A percentile compares a stretch with the other conserved stretches of the same genome.
phyloP scores from a whole-genome alignment of 257 asterid genomes.

The Cynanchum wilfordii region DNA sequence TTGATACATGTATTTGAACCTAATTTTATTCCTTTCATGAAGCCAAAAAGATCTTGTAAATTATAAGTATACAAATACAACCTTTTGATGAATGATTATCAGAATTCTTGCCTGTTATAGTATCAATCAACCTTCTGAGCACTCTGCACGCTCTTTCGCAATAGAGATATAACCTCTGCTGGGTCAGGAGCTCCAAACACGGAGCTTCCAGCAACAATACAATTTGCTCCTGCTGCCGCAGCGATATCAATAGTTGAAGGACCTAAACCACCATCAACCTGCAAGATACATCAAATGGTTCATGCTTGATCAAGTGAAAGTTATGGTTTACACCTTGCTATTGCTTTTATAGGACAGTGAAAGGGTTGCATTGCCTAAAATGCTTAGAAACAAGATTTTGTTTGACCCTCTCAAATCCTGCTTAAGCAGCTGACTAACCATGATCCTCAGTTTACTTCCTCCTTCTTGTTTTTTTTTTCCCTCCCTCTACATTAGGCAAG shows the following conservation, averaged over 20 bases:
- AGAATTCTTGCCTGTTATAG: not conserved
- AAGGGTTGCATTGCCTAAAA: not conserved
- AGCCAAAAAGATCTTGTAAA: not conserved
- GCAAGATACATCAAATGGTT: slow-evolving; percentile 11
- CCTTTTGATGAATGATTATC: not conserved
- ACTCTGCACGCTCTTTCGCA: slow-evolving; percentile 49
- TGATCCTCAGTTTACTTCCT: not conserved
- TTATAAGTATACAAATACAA: not conserved
- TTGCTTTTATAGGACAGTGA: not conserved
- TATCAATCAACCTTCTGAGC: slow-evolving; percentile 24
- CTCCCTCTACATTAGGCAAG: not conserved
- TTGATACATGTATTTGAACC: not conserved
- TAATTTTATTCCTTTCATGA: not conserved
- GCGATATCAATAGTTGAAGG: slow-evolving; percentile 77
- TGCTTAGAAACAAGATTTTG: not conserved
- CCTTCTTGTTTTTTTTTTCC: not conserved
- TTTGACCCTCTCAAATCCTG: not conserved
- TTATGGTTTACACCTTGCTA: not conserved
- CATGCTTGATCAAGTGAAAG: not conserved
- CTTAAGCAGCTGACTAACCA: not conserved
- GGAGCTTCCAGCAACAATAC: slow-evolving; percentile 88
- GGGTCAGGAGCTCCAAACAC: slow-evolving; percentile 88
- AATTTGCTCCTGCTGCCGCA: slow-evolving; percentile 83
- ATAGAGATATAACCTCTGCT: slow-evolving; percentile 59
- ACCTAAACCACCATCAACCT: slow-evolving; percentile 96